phyloP scores from a whole-genome alignment of 768 basidiomycete species.

The Kwoniella sp. region DNA sequence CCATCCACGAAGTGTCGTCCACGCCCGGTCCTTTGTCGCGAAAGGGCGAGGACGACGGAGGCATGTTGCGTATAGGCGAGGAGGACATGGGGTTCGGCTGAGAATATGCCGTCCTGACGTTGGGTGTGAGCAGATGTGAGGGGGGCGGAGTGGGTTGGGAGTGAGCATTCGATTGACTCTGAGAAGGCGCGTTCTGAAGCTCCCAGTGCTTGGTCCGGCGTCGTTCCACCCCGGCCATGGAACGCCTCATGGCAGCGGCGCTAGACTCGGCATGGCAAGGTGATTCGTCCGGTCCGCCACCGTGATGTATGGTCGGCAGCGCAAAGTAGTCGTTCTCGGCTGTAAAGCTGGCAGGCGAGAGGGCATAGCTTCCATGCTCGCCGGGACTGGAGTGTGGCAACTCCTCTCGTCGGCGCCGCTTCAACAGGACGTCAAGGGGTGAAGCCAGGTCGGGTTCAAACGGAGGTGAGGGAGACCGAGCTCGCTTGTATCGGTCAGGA shows the following conservation, averaged over 20 bases:
- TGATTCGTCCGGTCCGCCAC: background rate
- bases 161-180: background rate
- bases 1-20: slow-evolving; percentile 7
- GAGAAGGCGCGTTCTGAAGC: slow-evolving; percentile 16
- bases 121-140: slow-evolving; percentile 3
- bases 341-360: too few relatives aligned
- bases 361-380: too few relatives aligned
- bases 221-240: slow-evolving; percentile 19
- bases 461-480: slow-evolving; percentile 22
- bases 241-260: slow-evolving; percentile 10
- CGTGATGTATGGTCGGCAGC: background rate
- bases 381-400: slow-evolving; percentile 3
- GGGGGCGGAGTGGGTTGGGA: slow-evolving; percentile 8
- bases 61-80: slow-evolving; percentile 31
- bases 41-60: slow-evolving; percentile 34
- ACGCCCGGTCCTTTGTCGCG: slow-evolving; percentile 1
- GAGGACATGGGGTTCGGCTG: slow-evolving; percentile 32
- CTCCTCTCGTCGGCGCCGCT: slow-evolving; percentile 28
- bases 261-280: slow-evolving; percentile 10
- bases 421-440: slow-evolving; percentile 34
- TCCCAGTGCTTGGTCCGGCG: slow-evolving; percentile 30
- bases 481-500: slow-evolving; percentile 15
- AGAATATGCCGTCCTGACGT: slow-evolving; percentile 3
- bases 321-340: slow-evolving; percentile 2
- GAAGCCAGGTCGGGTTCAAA: slow-evolving; percentile 24